Percentiles rank a stretch among this genome's conserved stretches.
Evolutionary conservation across 768 basidiomycete genomes (phyloP).

Genomic region (Mycena alexandri): DNA sequence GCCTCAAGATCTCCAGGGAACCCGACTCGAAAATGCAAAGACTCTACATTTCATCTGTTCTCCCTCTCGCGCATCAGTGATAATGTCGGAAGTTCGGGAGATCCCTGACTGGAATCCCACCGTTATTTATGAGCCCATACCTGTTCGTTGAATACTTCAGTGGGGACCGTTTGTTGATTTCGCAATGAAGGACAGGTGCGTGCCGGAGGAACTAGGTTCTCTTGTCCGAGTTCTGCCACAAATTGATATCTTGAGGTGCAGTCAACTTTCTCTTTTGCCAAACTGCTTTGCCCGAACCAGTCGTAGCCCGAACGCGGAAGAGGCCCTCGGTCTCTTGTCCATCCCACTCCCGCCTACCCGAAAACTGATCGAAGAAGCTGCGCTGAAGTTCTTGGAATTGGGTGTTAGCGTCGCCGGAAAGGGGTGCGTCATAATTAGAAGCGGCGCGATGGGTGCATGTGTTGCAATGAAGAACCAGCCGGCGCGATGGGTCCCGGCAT

Average conservation of each 20-base stretch:
- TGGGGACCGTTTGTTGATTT: neutral
- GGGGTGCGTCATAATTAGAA: slow-evolving; percentile 80
- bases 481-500: slow-evolving; percentile 79
- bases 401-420: slow-evolving; percentile 63
- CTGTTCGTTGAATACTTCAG: slow-evolving; percentile 60
- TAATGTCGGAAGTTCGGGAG: slow-evolving; percentile 72
- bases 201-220: slow-evolving; percentile 82
- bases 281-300: slow-evolving; percentile 8
- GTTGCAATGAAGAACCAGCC: slow-evolving; percentile 58
- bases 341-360: slow-evolving; percentile 62
- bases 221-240: slow-evolving; percentile 69
- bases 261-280: slow-evolving; percentile 10
- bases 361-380: slow-evolving; percentile 74
- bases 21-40: slow-evolving; percentile 62
- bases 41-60: slow-evolving; percentile 90
- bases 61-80: slow-evolving; percentile 73
- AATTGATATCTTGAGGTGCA: slow-evolving; percentile 78
- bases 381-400: slow-evolving; percentile 69
- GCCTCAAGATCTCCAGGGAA: slow-evolving; percentile 73
- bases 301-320: slow-evolving; percentile 86
- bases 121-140: slow-evolving; percentile 89
- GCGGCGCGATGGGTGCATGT: slow-evolving; percentile 81
- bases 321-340: slow-evolving; percentile 79
- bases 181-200: slow-evolving; percentile 72
- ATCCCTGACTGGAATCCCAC: slow-evolving; percentile 72